These are phyloP conservation scores for Nannochloropsis oceanica DNA, from an alignment of 108 stramenopile species.

Conservation along the genomic window DNA sequence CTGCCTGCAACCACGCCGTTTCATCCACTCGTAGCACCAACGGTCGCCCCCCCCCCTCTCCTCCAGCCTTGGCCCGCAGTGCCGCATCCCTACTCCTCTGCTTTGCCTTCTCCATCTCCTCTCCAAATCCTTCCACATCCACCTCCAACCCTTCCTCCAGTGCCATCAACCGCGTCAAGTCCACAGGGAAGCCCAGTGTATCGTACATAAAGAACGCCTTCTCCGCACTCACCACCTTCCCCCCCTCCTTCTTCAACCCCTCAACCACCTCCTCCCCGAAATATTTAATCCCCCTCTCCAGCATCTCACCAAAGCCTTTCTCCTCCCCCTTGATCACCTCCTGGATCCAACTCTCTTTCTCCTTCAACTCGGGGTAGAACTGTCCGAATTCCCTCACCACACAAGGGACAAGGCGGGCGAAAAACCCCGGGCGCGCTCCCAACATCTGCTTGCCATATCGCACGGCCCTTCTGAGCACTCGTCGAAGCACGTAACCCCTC, in stretches of 20 bases:
- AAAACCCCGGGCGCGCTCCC: conserved; percentile 27
- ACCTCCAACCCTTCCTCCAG: conserved; percentile 13
- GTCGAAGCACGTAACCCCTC: conserved; percentile 35
- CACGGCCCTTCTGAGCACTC: conserved; percentile 36
- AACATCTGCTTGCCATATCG: conserved; percentile 37
- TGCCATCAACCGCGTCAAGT: conserved; percentile 37
- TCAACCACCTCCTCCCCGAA: conserved; percentile 27
- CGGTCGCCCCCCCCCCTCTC: conserved; percentile 66
- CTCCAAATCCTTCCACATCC: neutral
- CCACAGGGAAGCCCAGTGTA: conserved; percentile 39
- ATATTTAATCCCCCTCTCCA: conserved; percentile 32
- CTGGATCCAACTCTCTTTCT: conserved; percentile 15
- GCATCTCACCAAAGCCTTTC: conserved; percentile 31
- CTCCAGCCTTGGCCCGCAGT: neutral
- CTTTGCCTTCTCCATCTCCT: neutral
- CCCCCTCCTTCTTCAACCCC: neutral
- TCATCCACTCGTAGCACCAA: conserved; percentile 90
- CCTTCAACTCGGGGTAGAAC: conserved; percentile 27
- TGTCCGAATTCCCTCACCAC: conserved; percentile 20
- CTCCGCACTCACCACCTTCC: conserved; percentile 13
- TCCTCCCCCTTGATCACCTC: conserved; percentile 33
- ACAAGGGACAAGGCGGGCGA: conserved; percentile 32
- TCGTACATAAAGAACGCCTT: conserved; percentile 37
- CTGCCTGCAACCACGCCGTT: conserved; percentile 62
- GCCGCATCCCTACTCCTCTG: neutral